Conservation (phyloP, 306 rosid genomes). For the Citrullus mucosospermus region DNA sequence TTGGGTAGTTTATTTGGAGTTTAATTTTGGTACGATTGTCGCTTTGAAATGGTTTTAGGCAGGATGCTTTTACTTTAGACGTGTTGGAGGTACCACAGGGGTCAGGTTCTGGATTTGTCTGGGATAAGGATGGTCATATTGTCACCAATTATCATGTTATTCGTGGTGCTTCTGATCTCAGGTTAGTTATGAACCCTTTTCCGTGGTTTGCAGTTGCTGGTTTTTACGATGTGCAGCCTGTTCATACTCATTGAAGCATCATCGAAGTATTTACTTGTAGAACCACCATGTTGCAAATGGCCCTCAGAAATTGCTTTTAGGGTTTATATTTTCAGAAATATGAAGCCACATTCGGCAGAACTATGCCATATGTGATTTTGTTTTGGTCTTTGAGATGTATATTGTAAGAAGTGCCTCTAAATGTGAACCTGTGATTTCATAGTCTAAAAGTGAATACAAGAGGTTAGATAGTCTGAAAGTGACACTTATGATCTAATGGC, state of each 20-base stretch:
- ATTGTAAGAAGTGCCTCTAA: not conserved
- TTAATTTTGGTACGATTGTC: not conserved
- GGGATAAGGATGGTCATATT: slow-evolving; percentile 76
- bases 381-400: not conserved
- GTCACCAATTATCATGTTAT: slow-evolving; percentile 97
- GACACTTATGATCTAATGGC: not conserved
- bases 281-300: not conserved
- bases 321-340: not conserved
- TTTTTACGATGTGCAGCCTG: not conserved
- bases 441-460: not conserved
- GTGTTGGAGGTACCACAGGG: slow-evolving; percentile 96
- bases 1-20: not conserved
- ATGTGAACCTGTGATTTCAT: not conserved
- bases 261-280: not conserved
- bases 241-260: not conserved
- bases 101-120: slow-evolving; percentile 92
- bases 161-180: slow-evolving; percentile 99
- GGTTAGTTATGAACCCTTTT: slow-evolving; percentile 24
- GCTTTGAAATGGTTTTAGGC: slow-evolving; percentile 41
- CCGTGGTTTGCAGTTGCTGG: not conserved
- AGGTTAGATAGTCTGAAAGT: not conserved
- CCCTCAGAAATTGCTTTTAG: not conserved
- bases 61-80: slow-evolving; percentile 90
- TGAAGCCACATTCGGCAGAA: not conserved
- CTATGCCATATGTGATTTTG: not conserved